Evolutionary conservation across 768 basidiomycete species (phyloP).

Genomic region (Candolleomyces eurysporus): DNA sequence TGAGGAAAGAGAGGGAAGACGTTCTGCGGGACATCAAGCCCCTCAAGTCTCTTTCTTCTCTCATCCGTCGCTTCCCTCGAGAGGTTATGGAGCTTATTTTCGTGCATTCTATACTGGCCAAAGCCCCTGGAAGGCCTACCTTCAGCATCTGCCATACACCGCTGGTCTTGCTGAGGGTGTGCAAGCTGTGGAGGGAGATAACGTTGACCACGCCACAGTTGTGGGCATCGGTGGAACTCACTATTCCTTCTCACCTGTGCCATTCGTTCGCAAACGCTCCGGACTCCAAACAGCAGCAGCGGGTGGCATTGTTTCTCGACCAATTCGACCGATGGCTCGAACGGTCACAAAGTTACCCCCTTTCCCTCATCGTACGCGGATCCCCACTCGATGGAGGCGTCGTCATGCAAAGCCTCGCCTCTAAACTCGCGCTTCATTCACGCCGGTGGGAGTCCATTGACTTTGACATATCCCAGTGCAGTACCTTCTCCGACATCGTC

Average conservation of each 20-base stretch:
- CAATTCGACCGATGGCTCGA: background rate
- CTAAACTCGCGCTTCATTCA: background rate
- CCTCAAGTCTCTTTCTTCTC: background rate
- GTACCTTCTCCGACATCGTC: too few species aligned
- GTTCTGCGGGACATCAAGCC: background rate
- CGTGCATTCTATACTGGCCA: background rate
- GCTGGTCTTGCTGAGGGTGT: background rate
- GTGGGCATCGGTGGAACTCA: background rate
- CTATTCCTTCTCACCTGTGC: background rate
- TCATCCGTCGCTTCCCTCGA: background rate
- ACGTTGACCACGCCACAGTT: background rate
- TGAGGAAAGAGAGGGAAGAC: background rate
- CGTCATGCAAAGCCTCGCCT: background rate
- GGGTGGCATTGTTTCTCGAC: background rate
- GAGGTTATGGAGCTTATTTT: background rate
- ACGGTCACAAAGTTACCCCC: background rate
- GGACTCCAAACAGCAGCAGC: background rate
- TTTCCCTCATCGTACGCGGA: background rate
- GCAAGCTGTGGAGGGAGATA: background rate
- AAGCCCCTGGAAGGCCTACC: background rate
- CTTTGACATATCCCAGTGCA: too few species aligned
- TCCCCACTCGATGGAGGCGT: background rate
- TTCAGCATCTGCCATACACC: background rate
- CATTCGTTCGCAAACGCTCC: background rate
- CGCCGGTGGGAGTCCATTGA: too few species aligned